Percentiles rank a stretch among this genome's conserved stretches.
Conservation (phyloP, 306 rosid genomes). For the Medicago lupulina region DNA sequence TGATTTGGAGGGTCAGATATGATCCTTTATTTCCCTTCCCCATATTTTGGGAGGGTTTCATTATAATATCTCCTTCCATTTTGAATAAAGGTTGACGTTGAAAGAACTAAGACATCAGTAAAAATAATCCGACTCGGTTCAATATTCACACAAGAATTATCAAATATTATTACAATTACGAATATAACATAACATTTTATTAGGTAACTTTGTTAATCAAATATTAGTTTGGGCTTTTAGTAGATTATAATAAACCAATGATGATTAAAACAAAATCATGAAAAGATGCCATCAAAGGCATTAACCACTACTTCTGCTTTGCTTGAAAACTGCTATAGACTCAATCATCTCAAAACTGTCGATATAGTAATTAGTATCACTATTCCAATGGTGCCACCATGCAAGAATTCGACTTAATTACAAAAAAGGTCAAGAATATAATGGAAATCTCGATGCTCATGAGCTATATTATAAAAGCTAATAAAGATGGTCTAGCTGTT, state of each 20-base stretch:
- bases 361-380: too few relatives aligned
- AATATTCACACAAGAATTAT: background rate
- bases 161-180: background rate
- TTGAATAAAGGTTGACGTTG: background rate
- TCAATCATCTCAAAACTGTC: too few relatives aligned
- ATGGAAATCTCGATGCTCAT: slow-evolving; percentile 13
- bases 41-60: slow-evolving; percentile 18
- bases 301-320: background rate
- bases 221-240: background rate
- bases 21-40: slow-evolving; percentile 4
- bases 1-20: slow-evolving; percentile 4
- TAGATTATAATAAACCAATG: background rate
- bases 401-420: slow-evolving; percentile 24
- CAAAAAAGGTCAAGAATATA: background rate
- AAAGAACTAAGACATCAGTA: background rate
- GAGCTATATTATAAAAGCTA: slow-evolving; percentile 13
- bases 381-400: slow-evolving; percentile 12
- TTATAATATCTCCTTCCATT: slow-evolving; percentile 6
- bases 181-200: background rate
- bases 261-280: background rate
- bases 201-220: background rate
- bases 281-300: background rate
- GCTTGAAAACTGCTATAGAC: too few relatives aligned
- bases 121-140: background rate
- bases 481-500: slow-evolving; percentile 13